Evolutionary conservation across 148 eudicot species (phyloP), one percentile per base, ranked within the genome.

Genomic region (Amaranthus hypochondriacus): DNA sequence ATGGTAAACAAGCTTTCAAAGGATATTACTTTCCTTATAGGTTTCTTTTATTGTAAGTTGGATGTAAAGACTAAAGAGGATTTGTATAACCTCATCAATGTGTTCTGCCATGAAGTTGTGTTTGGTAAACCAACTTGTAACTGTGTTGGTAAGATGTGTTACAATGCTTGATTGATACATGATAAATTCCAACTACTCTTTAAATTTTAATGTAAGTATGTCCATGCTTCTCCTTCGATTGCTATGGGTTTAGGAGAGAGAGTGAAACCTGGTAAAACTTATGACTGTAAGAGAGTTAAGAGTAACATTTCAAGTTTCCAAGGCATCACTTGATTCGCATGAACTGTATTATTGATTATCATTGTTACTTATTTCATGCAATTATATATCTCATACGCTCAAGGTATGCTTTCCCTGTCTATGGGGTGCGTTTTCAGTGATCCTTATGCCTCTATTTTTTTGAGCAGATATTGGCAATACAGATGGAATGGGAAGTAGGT

Each of bases 401-500:
- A 28, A 44, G 21, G 3, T 46, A 12, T 63, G 67, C 18, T 11
- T 28, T 2, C 9, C 47, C 13, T 63, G 48, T 5, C 8, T 0
- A 39, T 10, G 66, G 10, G 15, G 51, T 7, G 47, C 50, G 13
- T 13, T 18, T 55, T 48, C 6, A 49, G 47, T 51, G 58, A 28
- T 72, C 21, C 13, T 65, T 54, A 6, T 60, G 43, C 65, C 39
- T 42, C 56, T 56, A 60, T 60, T 28, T 63, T 39, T 58, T 67
- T 65, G 12, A 66, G 77, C 72, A 82, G 88, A 72, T 70, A 68
- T 80, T 42, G 65, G 52, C 58, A 68, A 69, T 71, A 76, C 46
- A 67, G 5, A 11, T 71, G 70, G 55, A 63, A 72, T 66, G 44
- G 75, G 66, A 66, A 28, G 48, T 65, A 67, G 69, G 48, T 78